phyloP scores from a whole-genome alignment of 2,329 filamentous ascomycete species.

The Neofusicoccum cordaticola region DNA sequence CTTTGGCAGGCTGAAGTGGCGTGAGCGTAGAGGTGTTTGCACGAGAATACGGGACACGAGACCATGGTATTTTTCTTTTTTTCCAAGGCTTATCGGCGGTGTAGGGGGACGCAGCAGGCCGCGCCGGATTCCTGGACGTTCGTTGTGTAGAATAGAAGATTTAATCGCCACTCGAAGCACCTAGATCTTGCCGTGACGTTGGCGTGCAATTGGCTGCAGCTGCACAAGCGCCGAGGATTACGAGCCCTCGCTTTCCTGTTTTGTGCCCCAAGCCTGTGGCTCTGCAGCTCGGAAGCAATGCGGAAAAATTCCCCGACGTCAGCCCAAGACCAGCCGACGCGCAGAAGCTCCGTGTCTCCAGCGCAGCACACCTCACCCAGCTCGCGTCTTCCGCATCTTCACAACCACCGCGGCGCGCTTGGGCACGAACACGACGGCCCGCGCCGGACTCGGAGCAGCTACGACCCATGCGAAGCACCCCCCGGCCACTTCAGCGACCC shows the following conservation, averaged over 20 bases:
- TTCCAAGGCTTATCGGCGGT: neutral
- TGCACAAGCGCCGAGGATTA: neutral
- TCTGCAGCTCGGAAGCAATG: neutral
- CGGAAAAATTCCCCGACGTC: neutral
- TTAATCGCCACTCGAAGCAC: neutral
- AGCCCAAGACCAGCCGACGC: neutral
- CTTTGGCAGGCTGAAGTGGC: constrained; percentile 9
- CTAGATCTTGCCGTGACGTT: too few relatives aligned
- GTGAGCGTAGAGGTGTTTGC: neutral
- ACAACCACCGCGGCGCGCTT: too few relatives aligned
- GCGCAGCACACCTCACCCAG: neutral
- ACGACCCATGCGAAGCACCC: neutral
- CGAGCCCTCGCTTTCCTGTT: neutral
- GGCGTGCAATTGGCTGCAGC: neutral
- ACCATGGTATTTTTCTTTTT: neutral
- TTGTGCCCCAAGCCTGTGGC: neutral
- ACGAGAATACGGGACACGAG: constrained; percentile 7
- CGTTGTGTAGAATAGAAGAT: neutral
- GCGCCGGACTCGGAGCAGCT: neutral
- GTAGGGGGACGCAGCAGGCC: neutral
- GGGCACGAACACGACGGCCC: neutral
- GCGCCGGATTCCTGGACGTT: neutral
- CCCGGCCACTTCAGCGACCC: neutral
- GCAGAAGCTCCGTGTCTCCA: neutral
- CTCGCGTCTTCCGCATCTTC: neutral